Evolutionary conservation across 2,329 filamentous ascomycete species (phyloP).

Genomic region (Cladorrhinum sp.): DNA sequence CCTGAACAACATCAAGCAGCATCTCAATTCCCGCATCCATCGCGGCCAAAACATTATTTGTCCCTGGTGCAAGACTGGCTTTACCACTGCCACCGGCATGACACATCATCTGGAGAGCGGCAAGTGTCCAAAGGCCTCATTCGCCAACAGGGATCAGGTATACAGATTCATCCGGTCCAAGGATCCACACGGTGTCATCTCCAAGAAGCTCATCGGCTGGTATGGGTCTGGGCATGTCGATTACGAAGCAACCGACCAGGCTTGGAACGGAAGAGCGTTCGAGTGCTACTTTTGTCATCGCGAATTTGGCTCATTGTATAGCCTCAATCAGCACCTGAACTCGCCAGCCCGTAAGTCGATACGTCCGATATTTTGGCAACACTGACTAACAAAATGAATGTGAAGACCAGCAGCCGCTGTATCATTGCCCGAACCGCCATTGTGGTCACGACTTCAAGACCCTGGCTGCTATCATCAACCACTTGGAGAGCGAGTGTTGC

Average conservation of each 20-base stretch:
- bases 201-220: conserved; percentile 51
- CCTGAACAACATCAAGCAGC: conserved; percentile 40
- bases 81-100: conserved; percentile 52
- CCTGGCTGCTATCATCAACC: conserved; percentile 40
- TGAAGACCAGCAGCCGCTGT: conserved; percentile 38
- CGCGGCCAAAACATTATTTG: conserved; percentile 45
- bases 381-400: conserved; percentile 24
- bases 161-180: conserved; percentile 42
- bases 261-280: conserved; percentile 46
- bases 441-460: conserved; percentile 40
- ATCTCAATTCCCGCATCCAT: conserved; percentile 53
- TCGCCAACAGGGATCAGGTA: conserved; percentile 47
- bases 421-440: conserved; percentile 39
- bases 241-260: conserved; percentile 37
- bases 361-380: neutral
- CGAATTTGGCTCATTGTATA: conserved; percentile 34
- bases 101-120: conserved; percentile 55
- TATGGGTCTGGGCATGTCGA: conserved; percentile 27
- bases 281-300: conserved; percentile 55
- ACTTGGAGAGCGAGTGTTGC: conserved; percentile 45
- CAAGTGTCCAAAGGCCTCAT: conserved; percentile 45
- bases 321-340: conserved; percentile 52
- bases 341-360: conserved; percentile 47
- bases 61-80: conserved; percentile 51
- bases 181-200: conserved; percentile 49